These are phyloP conservation scores for Rutidosis leptorrhynchoides DNA, from an alignment of 129 eudicot genomes.

Conservation along the genomic window DNA sequence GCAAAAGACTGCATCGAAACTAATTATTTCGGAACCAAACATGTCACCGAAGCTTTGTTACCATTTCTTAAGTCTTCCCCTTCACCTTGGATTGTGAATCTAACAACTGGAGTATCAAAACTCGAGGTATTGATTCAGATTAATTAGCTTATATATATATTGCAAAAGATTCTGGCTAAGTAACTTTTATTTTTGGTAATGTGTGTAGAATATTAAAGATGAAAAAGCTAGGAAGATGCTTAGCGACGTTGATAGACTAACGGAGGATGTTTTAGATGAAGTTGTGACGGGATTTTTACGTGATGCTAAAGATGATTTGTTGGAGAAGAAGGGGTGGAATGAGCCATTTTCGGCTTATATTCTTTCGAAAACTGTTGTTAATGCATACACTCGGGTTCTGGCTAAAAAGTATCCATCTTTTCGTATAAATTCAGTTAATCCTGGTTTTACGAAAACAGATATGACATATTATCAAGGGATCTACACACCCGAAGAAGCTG, in stretches of 20 bases:
- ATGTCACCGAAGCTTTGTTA: slow-evolving; percentile 25
- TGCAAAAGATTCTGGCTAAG: background rate
- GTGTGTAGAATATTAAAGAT: slow-evolving; percentile 23
- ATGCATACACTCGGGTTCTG: slow-evolving; percentile 26
- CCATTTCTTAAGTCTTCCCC: slow-evolving; percentile 18
- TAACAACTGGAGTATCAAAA: slow-evolving; percentile 26
- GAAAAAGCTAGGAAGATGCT: slow-evolving; percentile 16
- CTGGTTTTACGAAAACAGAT: slow-evolving; percentile 24
- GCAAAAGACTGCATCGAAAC: slow-evolving; percentile 33
- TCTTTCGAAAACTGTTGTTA: slow-evolving; percentile 19
- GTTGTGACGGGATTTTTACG: slow-evolving; percentile 20
- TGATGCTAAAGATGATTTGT: slow-evolving; percentile 16
- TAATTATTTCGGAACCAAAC: slow-evolving; percentile 27
- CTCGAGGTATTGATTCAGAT: slow-evolving; percentile 10
- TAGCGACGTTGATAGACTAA: slow-evolving; percentile 18
- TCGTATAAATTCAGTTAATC: slow-evolving; percentile 24
- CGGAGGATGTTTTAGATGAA: slow-evolving; percentile 22
- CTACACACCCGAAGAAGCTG: slow-evolving; percentile 27
- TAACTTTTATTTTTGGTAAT: background rate
- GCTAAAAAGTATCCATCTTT: slow-evolving; percentile 25
- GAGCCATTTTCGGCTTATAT: slow-evolving; percentile 26
- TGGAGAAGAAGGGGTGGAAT: slow-evolving; percentile 29
- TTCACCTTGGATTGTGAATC: slow-evolving; percentile 28
- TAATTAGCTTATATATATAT: background rate
- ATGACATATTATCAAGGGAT: slow-evolving; percentile 24